These are phyloP conservation scores for Talaromyces sp. DNA, from an alignment of 2,329 filamentous ascomycete species.

Conservation along the genomic window DNA sequence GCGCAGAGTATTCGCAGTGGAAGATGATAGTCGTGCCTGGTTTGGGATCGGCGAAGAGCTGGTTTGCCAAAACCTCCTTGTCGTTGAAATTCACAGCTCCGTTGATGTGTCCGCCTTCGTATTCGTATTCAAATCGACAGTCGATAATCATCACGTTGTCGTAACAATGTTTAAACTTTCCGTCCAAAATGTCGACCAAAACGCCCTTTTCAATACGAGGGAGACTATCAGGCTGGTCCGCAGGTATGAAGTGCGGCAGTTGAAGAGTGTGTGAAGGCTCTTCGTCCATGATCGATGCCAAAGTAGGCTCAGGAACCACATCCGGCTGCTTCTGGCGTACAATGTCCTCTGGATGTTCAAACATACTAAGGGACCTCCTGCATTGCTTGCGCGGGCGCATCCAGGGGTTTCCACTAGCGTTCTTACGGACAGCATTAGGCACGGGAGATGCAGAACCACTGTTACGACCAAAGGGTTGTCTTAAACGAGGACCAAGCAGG, in stretches of 20 bases:
- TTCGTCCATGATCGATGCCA: slow-evolving; percentile 79
- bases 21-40: slow-evolving; percentile 81
- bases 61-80: slow-evolving; percentile 78
- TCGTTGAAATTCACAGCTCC: slow-evolving; percentile 95
- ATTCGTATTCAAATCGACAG: slow-evolving; percentile 98
- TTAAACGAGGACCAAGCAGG: slow-evolving; percentile 60
- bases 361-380: slow-evolving; percentile 94
- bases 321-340: slow-evolving; percentile 74
- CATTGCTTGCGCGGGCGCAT: slow-evolving; percentile 82
- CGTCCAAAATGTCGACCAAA: slow-evolving; percentile 82
- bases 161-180: slow-evolving; percentile 73
- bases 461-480: slow-evolving; percentile 64
- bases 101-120: slow-evolving; percentile 91
- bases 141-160: slow-evolving; percentile 86
- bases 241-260: slow-evolving; percentile 79
- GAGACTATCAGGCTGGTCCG: slow-evolving; percentile 79
- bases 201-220: slow-evolving; percentile 82
- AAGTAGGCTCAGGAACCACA: slow-evolving; percentile 52
- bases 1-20: slow-evolving; percentile 97
- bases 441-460: slow-evolving; percentile 73
- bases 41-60: slow-evolving; percentile 71
- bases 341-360: slow-evolving; percentile 84
- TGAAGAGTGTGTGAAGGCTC: slow-evolving; percentile 71
- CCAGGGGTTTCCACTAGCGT: slow-evolving; percentile 61
- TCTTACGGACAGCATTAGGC: slow-evolving; percentile 65